These are phyloP conservation scores for Neofusicoccum parvum DNA, from an alignment of 2,329 filamentous ascomycete genomes.

Conservation along the genomic window DNA sequence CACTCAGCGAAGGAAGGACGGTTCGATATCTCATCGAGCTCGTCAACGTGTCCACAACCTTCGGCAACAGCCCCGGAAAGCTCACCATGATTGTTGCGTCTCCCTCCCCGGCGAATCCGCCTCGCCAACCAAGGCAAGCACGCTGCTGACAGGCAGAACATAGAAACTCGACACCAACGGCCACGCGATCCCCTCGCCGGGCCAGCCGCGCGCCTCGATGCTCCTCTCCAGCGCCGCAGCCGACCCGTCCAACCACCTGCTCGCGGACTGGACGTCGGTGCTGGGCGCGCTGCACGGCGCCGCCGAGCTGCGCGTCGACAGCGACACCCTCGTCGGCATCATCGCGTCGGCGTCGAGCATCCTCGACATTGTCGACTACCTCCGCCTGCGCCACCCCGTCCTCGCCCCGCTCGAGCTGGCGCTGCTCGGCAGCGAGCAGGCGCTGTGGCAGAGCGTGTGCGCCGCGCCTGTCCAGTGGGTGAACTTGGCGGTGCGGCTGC, in stretches of 20 bases:
- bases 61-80: not conserved
- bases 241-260: conserved; percentile 27
- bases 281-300: conserved; percentile 52
- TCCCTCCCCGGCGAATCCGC: not conserved
- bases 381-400: conserved; percentile 47
- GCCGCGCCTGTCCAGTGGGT: conserved; percentile 49
- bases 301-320: conserved; percentile 41
- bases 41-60: conserved; percentile 21
- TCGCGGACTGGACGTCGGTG: conserved; percentile 46
- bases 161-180: conserved; percentile 41
- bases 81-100: not conserved
- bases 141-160: not conserved
- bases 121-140: not conserved
- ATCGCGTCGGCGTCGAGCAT: conserved; percentile 46
- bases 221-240: conserved; percentile 25
- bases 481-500: conserved; percentile 48
- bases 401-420: conserved; percentile 50
- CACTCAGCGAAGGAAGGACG: conserved; percentile 30
- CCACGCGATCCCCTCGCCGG: conserved; percentile 27
- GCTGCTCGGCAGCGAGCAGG: conserved; percentile 50
- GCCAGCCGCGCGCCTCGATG: conserved; percentile 25
- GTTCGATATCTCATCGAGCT: conserved; percentile 39
- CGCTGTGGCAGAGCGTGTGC: conserved; percentile 49
- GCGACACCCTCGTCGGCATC: conserved; percentile 39
- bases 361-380: conserved; percentile 49